These are phyloP conservation scores for Massospora cicadina DNA, from an alignment of 371 early-diverging fungal species.

Conservation along the genomic window DNA sequence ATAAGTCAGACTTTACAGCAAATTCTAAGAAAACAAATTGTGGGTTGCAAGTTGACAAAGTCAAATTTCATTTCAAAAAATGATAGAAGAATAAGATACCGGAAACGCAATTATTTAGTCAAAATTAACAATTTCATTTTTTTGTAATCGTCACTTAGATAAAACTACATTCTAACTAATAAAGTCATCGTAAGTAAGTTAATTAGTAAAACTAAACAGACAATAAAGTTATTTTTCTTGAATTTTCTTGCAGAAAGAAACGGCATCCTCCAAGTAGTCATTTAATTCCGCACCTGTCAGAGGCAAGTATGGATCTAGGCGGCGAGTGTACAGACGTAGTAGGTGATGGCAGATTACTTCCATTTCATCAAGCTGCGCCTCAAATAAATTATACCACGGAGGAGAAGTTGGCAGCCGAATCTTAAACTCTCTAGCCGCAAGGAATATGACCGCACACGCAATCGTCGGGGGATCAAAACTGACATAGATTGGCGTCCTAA, in stretches of 20 bases:
- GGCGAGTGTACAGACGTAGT: background rate
- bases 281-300: background rate
- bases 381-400: slow-evolving; percentile 84
- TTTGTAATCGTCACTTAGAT: too few relatives aligned
- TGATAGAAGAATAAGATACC: too few relatives aligned
- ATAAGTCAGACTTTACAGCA: too few relatives aligned
- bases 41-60: too few relatives aligned
- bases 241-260: background rate
- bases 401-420: slow-evolving; percentile 46
- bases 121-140: too few relatives aligned
- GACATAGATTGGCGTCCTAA: slow-evolving; percentile 61
- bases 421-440: slow-evolving; percentile 47
- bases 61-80: too few relatives aligned
- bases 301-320: background rate
- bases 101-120: too few relatives aligned
- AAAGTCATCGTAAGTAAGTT: too few relatives aligned
- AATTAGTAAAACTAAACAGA: too few relatives aligned
- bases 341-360: slow-evolving; percentile 11
- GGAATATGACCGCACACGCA: slow-evolving; percentile 75
- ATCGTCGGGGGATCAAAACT: slow-evolving; percentile 73
- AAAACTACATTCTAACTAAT: too few relatives aligned
- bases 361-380: slow-evolving; percentile 47
- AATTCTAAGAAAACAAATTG: too few relatives aligned
- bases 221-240: too few relatives aligned
- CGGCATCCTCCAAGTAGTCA: background rate